Conservation (phyloP, 1,139 yeast species). For the Saccharomyces hybrid region DNA sequence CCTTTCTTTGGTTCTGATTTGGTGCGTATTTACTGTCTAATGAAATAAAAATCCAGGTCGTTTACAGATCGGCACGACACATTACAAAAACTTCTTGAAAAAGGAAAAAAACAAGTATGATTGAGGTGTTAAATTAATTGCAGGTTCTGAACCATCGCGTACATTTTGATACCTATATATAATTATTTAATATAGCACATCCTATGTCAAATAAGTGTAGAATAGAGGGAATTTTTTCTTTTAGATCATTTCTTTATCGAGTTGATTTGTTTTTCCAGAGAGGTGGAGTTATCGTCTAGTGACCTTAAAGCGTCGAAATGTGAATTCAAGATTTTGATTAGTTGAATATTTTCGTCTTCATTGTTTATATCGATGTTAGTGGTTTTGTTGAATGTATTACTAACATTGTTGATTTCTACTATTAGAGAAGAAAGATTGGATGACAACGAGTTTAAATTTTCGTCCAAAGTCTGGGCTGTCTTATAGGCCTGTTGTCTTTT, state of each 20-base stretch:
- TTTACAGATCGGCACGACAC: not conserved
- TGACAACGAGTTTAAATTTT: conserved; percentile 70
- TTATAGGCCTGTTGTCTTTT: conserved; percentile 87
- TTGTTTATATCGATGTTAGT: conserved; percentile 40
- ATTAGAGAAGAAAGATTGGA: conserved; percentile 69
- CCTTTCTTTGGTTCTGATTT: not conserved
- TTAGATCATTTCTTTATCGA: conserved; percentile 11
- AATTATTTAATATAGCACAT: not conserved
- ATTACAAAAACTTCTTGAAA: not conserved
- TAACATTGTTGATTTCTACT: conserved; percentile 78
- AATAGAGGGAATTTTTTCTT: not conserved
- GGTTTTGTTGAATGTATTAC: conserved; percentile 67
- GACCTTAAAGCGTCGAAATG: conserved; percentile 88
- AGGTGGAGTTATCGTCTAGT: conserved; percentile 55
- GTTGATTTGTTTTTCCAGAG: conserved; percentile 56
- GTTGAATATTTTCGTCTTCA: conserved; percentile 39
- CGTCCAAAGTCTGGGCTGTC: conserved; percentile 80
- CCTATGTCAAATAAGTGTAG: not conserved
- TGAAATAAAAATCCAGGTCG: not conserved
- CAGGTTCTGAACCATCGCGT: not conserved
- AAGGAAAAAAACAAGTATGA: not conserved
- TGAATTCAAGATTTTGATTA: conserved; percentile 75
- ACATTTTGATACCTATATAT: not conserved
- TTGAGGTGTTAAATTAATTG: not conserved
- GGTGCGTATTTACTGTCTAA: no score